Evolutionary conservation across 495 filamentous ascomycete genomes (phyloP).

Genomic region (Aspergillus ellipticus): DNA sequence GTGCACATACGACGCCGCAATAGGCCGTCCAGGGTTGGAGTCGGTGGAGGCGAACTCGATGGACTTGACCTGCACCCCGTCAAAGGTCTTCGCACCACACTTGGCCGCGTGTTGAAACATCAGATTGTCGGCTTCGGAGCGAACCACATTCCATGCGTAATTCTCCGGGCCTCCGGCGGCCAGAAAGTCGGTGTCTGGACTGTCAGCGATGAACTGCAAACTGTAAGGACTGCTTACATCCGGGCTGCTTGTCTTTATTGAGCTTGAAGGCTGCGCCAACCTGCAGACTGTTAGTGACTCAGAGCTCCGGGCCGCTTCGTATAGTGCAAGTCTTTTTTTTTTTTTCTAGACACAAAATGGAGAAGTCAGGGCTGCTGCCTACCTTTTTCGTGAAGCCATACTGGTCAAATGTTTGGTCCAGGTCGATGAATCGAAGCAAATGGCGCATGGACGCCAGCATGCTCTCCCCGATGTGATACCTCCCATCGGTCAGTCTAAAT

Average conservation of each 20-base stretch:
- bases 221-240: conserved; percentile 13
- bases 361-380: too few species aligned
- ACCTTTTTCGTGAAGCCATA: conserved; percentile 49
- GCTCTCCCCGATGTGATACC: conserved; percentile 35
- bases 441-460: conserved; percentile 47
- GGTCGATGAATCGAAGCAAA: conserved; percentile 47
- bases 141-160: conserved; percentile 51
- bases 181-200: conserved; percentile 46
- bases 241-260: conserved; percentile 9
- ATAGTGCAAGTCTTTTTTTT: too few species aligned
- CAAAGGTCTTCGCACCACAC: conserved; percentile 44
- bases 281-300: too few species aligned
- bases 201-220: neutral
- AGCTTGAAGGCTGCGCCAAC: conserved; percentile 9
- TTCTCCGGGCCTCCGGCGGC: conserved; percentile 37
- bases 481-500: too few species aligned
- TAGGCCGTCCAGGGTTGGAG: conserved; percentile 30
- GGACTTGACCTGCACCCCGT: conserved; percentile 37
- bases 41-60: conserved; percentile 29
- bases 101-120: conserved; percentile 48
- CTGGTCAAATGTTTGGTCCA: conserved; percentile 34
- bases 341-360: too few species aligned
- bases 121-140: conserved; percentile 49
- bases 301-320: too few species aligned
- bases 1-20: conserved; percentile 31